Evolutionary conservation across 1,284 basidiomycete species (phyloP).

Genomic region (Naganishia liquefaciens): DNA sequence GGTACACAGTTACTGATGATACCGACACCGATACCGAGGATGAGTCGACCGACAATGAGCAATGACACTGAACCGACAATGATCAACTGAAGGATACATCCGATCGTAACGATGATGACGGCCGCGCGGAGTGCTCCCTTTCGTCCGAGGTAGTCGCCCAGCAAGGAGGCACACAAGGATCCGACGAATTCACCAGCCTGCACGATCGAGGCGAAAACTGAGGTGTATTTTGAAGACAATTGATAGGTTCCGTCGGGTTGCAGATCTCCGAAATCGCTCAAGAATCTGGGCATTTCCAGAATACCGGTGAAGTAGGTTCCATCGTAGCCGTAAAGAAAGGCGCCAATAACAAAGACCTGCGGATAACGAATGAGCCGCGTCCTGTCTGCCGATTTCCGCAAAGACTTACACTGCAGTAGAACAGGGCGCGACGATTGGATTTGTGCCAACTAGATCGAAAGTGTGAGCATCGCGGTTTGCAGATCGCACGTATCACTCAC

Average conservation of each 20-base stretch:
- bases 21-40: constrained; percentile 60
- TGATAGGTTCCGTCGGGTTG: constrained; percentile 32
- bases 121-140: constrained; percentile 51
- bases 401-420: constrained; percentile 46
- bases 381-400: neutral
- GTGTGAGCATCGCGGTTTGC: neutral
- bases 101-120: constrained; percentile 54
- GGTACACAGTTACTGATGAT: constrained; percentile 57
- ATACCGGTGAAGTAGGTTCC: constrained; percentile 52
- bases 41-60: constrained; percentile 58
- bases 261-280: constrained; percentile 51
- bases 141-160: constrained; percentile 52
- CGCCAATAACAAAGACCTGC: constrained; percentile 27
- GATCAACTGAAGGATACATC: constrained; percentile 57
- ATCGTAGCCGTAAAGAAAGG: constrained; percentile 31
- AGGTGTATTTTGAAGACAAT: constrained; percentile 49
- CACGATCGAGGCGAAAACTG: constrained; percentile 52
- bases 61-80: constrained; percentile 55
- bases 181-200: constrained; percentile 41
- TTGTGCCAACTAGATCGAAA: constrained; percentile 33
- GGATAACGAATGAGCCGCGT: too few relatives aligned
- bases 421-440: constrained; percentile 44
- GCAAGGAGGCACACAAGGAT: constrained; percentile 48
- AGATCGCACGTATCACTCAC: constrained; percentile 2
- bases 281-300: constrained; percentile 52